phyloP scores from a whole-genome alignment of 2,329 filamentous ascomycete species.

The Ophiosphaerella narmari region DNA sequence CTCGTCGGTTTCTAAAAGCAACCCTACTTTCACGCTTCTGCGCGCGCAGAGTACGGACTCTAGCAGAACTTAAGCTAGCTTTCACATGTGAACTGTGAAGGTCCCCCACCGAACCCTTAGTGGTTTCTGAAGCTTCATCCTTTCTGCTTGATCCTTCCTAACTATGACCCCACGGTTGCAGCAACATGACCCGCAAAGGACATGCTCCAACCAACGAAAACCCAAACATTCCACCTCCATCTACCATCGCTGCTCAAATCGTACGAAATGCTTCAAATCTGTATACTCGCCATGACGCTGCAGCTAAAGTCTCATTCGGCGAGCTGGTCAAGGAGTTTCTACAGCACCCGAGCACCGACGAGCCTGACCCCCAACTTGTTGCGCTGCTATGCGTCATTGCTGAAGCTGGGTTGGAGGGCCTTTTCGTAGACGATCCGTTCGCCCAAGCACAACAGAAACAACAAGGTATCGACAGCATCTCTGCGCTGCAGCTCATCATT shows the following conservation, averaged over 20 bases:
- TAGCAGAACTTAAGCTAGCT: too few relatives aligned
- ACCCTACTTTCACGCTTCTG: too few relatives aligned
- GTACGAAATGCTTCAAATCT: slow-evolving; percentile 77
- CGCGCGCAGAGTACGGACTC: too few relatives aligned
- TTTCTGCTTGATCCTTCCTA: slow-evolving; percentile 1
- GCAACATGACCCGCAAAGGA: slow-evolving; percentile 49
- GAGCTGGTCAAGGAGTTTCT: slow-evolving; percentile 71
- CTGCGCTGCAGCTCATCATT: slow-evolving; percentile 76
- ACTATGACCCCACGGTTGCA: slow-evolving; percentile 32
- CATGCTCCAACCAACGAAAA: slow-evolving; percentile 11
- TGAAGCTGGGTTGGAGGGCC: slow-evolving; percentile 74
- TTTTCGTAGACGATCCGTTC: slow-evolving; percentile 72
- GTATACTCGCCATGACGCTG: slow-evolving; percentile 63
- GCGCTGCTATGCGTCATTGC: slow-evolving; percentile 84
- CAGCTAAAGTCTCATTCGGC: slow-evolving; percentile 75
- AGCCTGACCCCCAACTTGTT: slow-evolving; percentile 75
- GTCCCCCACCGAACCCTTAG: background rate
- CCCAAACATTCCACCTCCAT: slow-evolving; percentile 57
- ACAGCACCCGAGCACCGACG: slow-evolving; percentile 53
- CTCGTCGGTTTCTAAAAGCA: background rate
- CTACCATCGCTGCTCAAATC: slow-evolving; percentile 85
- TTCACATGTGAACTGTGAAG: too few relatives aligned
- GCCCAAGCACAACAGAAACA: slow-evolving; percentile 60
- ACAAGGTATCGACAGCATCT: slow-evolving; percentile 73
- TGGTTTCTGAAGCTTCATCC: background rate